Evolutionary conservation across 176 grass and related monocot genomes (phyloP).

Genomic region (Triticum dicoccoides): DNA sequence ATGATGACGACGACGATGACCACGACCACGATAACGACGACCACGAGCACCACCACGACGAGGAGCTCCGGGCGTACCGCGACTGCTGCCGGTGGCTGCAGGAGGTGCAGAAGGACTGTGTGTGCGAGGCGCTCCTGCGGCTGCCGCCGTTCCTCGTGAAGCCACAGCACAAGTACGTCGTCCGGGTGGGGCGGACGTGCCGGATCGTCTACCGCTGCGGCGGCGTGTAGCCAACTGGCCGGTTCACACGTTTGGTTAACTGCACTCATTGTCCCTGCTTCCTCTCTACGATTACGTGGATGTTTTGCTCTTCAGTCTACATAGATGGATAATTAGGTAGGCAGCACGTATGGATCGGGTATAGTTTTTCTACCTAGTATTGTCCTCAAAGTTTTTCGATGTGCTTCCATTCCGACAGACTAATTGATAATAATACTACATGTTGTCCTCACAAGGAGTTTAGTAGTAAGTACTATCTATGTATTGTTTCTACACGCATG

Average conservation of each 20-base stretch:
- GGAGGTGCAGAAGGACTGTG: constrained; percentile 77
- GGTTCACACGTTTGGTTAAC: background rate
- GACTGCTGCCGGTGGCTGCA: constrained; percentile 84
- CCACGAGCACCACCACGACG: constrained; percentile 33
- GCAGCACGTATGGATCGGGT: background rate
- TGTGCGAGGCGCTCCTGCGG: constrained; percentile 67
- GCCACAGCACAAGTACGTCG: constrained; percentile 71
- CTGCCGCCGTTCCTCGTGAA: constrained; percentile 76
- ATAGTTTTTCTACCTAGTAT: constrained; percentile 22
- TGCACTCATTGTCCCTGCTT: constrained; percentile 5
- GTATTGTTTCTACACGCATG: background rate
- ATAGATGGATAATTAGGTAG: constrained; percentile 32
- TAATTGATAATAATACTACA: constrained; percentile 20
- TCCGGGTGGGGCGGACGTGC: constrained; percentile 62
- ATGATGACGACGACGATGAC: background rate
- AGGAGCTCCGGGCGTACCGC: constrained; percentile 50
- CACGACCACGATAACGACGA: background rate
- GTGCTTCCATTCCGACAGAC: background rate
- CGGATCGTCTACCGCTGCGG: constrained; percentile 55
- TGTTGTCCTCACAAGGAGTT: background rate
- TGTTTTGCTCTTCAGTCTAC: constrained; percentile 28
- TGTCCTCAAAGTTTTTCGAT: constrained; percentile 21
- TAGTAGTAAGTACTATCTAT: background rate
- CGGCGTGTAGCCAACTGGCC: constrained; percentile 36
- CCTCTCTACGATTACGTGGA: background rate